Conservation (phyloP, 306 rosid genomes). For the Canavalia gladiata region DNA sequence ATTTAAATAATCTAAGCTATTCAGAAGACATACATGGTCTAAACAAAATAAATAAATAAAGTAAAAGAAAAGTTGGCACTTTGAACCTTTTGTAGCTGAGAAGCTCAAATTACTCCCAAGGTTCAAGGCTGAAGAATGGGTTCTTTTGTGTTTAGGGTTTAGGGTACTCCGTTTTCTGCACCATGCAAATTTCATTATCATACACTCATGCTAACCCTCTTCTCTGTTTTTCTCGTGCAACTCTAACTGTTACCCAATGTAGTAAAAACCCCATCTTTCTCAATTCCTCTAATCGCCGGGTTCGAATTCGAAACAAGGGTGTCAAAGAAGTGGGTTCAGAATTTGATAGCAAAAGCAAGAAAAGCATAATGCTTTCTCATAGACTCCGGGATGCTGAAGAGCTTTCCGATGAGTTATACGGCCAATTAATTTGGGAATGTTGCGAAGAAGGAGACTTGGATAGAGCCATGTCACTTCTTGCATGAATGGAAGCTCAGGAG, state of each 20-base stretch:
- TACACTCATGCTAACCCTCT: slow-evolving; percentile 44
- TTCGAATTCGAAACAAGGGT: slow-evolving; percentile 38
- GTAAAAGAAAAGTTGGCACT: too few species aligned
- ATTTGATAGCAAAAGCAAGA: slow-evolving; percentile 22
- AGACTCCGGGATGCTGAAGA: slow-evolving; percentile 53
- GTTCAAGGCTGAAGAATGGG: too few species aligned
- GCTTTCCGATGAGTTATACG: slow-evolving; percentile 56
- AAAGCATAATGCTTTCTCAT: not conserved
- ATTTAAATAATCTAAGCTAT: too few species aligned
- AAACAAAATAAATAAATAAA: too few species aligned
- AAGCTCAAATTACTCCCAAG: too few species aligned
- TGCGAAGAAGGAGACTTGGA: slow-evolving; percentile 69
- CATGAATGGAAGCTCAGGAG: slow-evolving; percentile 69
- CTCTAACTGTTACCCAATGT: slow-evolving; percentile 30
- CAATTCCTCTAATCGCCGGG: slow-evolving; percentile 33
- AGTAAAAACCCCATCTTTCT: slow-evolving; percentile 15
- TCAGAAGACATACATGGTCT: too few species aligned
- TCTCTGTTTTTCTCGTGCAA: slow-evolving; percentile 39
- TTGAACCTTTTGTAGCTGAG: too few species aligned
- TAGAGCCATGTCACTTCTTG: slow-evolving; percentile 67
- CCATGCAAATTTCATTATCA: slow-evolving; percentile 43
- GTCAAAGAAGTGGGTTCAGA: slow-evolving; percentile 40
- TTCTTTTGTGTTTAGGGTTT: too few species aligned
- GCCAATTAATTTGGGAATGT: slow-evolving; percentile 53
- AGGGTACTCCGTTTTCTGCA: slow-evolving; percentile 22